Evolutionary conservation across 257 asterid genomes (phyloP).

Genomic region (Catharanthus roseus): DNA sequence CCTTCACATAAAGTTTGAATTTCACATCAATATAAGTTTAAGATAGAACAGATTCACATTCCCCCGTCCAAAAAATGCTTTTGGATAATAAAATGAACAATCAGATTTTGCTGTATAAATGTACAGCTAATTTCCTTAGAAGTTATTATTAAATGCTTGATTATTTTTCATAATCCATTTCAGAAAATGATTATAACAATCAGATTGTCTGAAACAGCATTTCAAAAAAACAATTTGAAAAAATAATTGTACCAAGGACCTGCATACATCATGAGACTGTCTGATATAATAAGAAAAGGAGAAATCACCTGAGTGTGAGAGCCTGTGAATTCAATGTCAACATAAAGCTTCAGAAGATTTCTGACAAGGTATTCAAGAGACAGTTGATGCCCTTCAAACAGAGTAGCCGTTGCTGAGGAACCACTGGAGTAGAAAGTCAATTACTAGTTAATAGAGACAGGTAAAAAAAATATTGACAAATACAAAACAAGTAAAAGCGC

Average conservation of each 20-base stretch:
- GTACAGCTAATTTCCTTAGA: not conserved
- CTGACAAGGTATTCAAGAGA: slow-evolving; percentile 84
- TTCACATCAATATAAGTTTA: not conserved
- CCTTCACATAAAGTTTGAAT: slow-evolving; percentile 95
- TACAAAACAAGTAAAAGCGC: not conserved
- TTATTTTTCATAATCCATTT: not conserved
- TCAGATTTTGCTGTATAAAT: not conserved
- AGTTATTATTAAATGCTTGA: too few species aligned
- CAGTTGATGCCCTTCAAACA: slow-evolving; percentile 87
- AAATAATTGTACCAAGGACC: not conserved
- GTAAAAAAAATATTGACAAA: not conserved
- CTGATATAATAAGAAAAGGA: not conserved
- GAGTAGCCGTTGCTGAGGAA: slow-evolving; percentile 67
- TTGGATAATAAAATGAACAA: too few species aligned
- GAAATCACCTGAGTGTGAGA: slow-evolving; percentile 91
- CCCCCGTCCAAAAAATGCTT: too few species aligned
- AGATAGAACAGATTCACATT: not conserved
- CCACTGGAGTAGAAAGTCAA: slow-evolving; percentile 42
- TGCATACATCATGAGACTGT: not conserved
- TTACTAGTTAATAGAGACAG: not conserved
- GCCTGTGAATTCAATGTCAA: slow-evolving; percentile 97
- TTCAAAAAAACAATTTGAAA: too few species aligned
- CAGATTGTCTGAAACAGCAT: not conserved
- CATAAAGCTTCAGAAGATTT: slow-evolving; percentile 89
- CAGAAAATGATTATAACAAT: not conserved